Evolutionary conservation across 345 rosid species (phyloP).

Genomic region (Salix viminalis): DNA sequence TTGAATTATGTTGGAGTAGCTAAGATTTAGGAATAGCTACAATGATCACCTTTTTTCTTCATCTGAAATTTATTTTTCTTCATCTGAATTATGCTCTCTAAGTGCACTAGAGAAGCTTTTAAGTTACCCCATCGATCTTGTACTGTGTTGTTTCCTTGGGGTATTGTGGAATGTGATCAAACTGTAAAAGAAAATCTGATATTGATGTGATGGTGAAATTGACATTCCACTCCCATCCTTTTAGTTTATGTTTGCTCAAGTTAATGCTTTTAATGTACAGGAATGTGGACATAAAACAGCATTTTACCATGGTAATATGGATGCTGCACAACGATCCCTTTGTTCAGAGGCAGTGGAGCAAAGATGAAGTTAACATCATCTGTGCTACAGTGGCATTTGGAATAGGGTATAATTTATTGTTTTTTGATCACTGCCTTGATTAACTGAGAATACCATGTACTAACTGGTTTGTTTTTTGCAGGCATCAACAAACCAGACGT

Average conservation of each 20-base stretch:
- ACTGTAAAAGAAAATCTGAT: not conserved
- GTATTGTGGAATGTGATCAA: not conserved
- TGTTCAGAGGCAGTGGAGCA: slow-evolving; percentile 97
- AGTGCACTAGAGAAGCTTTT: too few species aligned
- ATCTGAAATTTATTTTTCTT: too few species aligned
- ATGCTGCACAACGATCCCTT: slow-evolving; percentile 69
- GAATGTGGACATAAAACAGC: slow-evolving; percentile 92
- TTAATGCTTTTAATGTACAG: slow-evolving; percentile 35
- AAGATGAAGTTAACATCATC: slow-evolving; percentile 91
- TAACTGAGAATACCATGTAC: slow-evolving; percentile 9
- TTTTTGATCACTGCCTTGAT: slow-evolving; percentile 13
- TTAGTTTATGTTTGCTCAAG: slow-evolving; percentile 9
- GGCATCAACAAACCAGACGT: slow-evolving; percentile 99
- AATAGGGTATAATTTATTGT: slow-evolving; percentile 67
- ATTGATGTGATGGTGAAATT: not conserved
- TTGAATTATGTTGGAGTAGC: too few species aligned
- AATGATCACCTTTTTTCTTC: too few species aligned
- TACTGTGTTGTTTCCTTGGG: too few species aligned
- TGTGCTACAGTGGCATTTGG: slow-evolving; percentile 99
- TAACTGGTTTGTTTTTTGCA: slow-evolving; percentile 31
- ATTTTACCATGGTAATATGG: slow-evolving; percentile 96
- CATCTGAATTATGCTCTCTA: too few species aligned
- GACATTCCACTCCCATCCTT: not conserved
- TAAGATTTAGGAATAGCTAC: too few species aligned
- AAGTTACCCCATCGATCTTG: too few species aligned